A percentile compares a stretch with the other conserved stretches of the same genome.
phyloP scores from a whole-genome alignment of 768 basidiomycete genomes.

The Boletus pseudopeckii region DNA sequence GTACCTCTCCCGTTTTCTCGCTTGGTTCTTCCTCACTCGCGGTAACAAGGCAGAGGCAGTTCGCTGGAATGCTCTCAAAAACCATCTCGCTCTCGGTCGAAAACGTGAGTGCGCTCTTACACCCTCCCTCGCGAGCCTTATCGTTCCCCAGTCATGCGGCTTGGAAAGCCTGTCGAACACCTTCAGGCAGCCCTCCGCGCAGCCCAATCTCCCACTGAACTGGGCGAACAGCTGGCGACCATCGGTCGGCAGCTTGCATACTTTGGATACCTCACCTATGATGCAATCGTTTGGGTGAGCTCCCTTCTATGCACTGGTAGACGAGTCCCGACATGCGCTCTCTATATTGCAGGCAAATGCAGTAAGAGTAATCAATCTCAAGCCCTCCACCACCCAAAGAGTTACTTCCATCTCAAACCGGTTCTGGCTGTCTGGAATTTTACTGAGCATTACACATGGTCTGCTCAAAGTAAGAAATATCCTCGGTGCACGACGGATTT shows the following conservation, averaged over 20 bases:
- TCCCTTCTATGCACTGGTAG: neutral
- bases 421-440: conserved; percentile 86
- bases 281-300: conserved; percentile 83
- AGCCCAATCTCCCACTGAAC: conserved; percentile 48
- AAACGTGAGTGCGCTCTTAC: conserved; percentile 54
- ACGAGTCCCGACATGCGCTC: neutral
- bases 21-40: conserved; percentile 72
- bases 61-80: conserved; percentile 82
- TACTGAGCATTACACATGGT: conserved; percentile 71
- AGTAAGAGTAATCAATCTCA: conserved; percentile 60
- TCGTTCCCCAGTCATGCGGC: conserved; percentile 66
- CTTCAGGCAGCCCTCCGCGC: conserved; percentile 85
- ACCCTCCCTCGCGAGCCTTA: neutral
- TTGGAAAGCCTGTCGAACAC: conserved; percentile 94
- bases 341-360: conserved; percentile 50
- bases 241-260: conserved; percentile 85
- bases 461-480: conserved; percentile 54
- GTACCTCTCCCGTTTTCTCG: conserved; percentile 85
- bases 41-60: conserved; percentile 70
- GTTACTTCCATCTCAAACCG: conserved; percentile 68
- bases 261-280: conserved; percentile 82
- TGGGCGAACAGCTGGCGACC: conserved; percentile 71
- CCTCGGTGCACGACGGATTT: neutral
- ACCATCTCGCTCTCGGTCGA: conserved; percentile 76
- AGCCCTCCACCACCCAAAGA: conserved; percentile 56